These are phyloP conservation scores for Epichloe festucae DNA, from an alignment of 2,329 filamentous ascomycete genomes.

Conservation along the genomic window DNA sequence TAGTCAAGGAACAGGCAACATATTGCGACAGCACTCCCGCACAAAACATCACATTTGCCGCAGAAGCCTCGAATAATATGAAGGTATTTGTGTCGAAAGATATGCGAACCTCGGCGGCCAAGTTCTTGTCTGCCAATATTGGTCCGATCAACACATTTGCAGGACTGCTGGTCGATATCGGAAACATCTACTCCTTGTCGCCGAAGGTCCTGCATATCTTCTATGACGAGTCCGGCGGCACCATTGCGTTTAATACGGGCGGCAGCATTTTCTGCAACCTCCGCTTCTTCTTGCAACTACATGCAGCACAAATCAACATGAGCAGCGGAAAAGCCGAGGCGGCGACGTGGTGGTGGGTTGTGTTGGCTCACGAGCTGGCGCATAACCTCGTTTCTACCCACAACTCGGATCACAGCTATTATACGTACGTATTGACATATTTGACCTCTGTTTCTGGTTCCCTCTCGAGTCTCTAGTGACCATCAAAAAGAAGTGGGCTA, in stretches of 20 bases:
- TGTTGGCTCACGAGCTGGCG: constrained; percentile 88
- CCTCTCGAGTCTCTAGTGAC: neutral
- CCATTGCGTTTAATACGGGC: constrained; percentile 83
- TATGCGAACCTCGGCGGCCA: constrained; percentile 29
- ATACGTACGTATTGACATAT: constrained; percentile 41
- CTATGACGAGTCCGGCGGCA: constrained; percentile 64
- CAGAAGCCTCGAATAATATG: constrained; percentile 57
- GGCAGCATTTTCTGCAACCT: constrained; percentile 92
- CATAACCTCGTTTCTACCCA: constrained; percentile 81
- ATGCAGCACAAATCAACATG: constrained; percentile 37
- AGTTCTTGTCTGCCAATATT: constrained; percentile 50
- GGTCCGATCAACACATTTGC: constrained; percentile 57
- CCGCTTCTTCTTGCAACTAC: constrained; percentile 71
- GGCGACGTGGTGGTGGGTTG: constrained; percentile 82
- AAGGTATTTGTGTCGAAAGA: constrained; percentile 57
- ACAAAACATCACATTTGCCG: constrained; percentile 59
- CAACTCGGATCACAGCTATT: constrained; percentile 68
- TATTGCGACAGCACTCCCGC: constrained; percentile 73
- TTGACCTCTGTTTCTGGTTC: neutral
- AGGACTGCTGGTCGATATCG: constrained; percentile 53
- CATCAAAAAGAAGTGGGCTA: neutral
- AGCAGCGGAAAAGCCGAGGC: constrained; percentile 48
- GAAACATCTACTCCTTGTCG: constrained; percentile 58
- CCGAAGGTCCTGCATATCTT: constrained; percentile 68
- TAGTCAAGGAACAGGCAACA: constrained; percentile 68